Base-by-base conservation (phyloP, 1,284 basidiomycete genomes). In the Microbotryum saponariae region DNA sequence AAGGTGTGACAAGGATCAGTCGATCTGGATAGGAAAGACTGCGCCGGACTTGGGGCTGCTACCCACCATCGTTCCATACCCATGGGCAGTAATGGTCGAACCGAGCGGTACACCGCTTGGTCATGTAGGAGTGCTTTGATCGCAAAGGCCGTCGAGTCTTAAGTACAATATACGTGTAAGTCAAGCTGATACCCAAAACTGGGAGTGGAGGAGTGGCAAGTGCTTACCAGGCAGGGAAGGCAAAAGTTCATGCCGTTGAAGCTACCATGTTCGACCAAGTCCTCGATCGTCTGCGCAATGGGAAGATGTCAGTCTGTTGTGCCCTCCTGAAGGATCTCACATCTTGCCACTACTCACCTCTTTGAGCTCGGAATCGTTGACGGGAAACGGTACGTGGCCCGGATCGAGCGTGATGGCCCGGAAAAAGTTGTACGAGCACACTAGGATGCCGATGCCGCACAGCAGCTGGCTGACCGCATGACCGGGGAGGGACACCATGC, bases 31-130 rank as follows among this genome's bases (percentile, higher is more conserved):
- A 18, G 12, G 12, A 42, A 42, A 18, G 6, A 18, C 4, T 42
- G 37, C 14, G 37, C 14, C 14, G 9, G 9, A 31, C 31, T 31
- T 42, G 1, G 37, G 21, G 27, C 27, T 21, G 2, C 25, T 4
- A 78, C 86, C 49, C 73, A 90, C 89, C 85, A 75, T 94, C 97
- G 77, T 97, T 97, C 88, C 91, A 96, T n/a, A 97, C 86, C 94
- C 94, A 99, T 9, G 96, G 96, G 72, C 94, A 97, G 73, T 97
- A 93, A 72, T 97, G 92, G 73, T 97, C 92, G 72, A 86, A 89
- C 54, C 89, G 81, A 8, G 88, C 89, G 20, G 93, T 82, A 73
- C 96, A 98, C 61, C 85, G 85, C 69, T 93, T 87, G 73, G 93
- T 97, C 42, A 89, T 80, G 18, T 91, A 84, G 77, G 93, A 97